These are phyloP conservation scores for Cenchrus americanus DNA, from an alignment of 176 grass and related monocot genomes.

Conservation along the genomic window DNA sequence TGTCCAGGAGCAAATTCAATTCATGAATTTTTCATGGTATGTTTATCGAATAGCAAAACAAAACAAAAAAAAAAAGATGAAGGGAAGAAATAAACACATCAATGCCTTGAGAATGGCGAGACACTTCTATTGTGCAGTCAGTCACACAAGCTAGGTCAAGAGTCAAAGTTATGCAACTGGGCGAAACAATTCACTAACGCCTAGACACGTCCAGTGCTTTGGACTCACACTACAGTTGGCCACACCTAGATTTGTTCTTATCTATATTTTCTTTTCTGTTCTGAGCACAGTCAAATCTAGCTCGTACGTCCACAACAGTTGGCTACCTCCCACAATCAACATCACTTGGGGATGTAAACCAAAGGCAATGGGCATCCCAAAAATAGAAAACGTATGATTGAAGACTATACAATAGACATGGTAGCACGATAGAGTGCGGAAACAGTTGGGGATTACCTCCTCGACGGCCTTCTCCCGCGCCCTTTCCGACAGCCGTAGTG, in stretches of 20 bases:
- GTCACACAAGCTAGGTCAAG: not conserved
- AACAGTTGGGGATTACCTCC: conserved; percentile 57
- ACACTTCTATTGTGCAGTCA: not conserved
- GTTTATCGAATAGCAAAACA: not conserved
- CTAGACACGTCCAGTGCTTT: not conserved
- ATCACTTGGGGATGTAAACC: conserved; percentile 8
- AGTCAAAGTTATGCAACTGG: not conserved
- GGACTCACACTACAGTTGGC: conserved; percentile 9
- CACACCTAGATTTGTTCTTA: not conserved
- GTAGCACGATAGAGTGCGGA: not conserved
- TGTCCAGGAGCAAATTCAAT: not conserved
- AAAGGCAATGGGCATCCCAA: not conserved
- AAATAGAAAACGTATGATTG: not conserved
- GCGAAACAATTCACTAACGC: not conserved
- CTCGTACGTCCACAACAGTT: not conserved
- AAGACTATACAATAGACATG: not conserved
- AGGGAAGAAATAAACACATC: not conserved
- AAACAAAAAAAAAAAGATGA: not conserved
- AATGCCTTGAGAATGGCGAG: not conserved
- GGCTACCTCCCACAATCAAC: not conserved
- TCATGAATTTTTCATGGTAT: not conserved
- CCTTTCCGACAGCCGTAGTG: conserved; percentile 88
- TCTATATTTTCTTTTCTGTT: not conserved
- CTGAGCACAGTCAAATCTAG: not conserved
- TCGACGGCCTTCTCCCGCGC: conserved; percentile 99